Conservation (phyloP, 208 protist genomes). For the Trypanosoma scelopori region DNA sequence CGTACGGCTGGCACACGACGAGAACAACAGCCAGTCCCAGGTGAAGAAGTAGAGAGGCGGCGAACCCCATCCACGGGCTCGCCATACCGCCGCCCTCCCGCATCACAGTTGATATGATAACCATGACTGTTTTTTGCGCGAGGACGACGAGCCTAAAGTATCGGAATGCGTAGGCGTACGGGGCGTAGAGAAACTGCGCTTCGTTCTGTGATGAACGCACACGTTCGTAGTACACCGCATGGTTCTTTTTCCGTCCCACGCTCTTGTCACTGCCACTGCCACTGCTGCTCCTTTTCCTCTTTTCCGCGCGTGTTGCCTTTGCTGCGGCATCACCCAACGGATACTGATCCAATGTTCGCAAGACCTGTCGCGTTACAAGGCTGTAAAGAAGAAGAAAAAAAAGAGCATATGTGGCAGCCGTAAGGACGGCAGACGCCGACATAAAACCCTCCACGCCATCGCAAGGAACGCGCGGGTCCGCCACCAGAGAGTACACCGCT, state of each 20-base stretch:
- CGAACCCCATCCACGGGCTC: constrained; percentile 23
- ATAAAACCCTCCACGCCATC: constrained; percentile 15
- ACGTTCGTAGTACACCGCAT: constrained; percentile 18
- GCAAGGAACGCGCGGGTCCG: constrained; percentile 9
- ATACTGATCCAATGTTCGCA: constrained; percentile 18
- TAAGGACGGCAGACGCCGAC: constrained; percentile 9
- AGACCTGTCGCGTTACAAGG: constrained; percentile 14
- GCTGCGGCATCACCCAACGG: constrained; percentile 5
- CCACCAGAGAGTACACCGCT: not conserved
- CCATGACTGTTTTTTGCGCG: constrained; percentile 28
- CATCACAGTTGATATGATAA: constrained; percentile 23
- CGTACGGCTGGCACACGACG: constrained; percentile 20
- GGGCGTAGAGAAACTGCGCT: constrained; percentile 32
- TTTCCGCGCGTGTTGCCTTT: not conserved
- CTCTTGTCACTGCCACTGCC: not conserved
- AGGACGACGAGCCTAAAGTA: constrained; percentile 34
- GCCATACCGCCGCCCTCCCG: constrained; percentile 13
- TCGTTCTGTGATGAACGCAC: constrained; percentile 30
- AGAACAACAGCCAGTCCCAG: constrained; percentile 4
- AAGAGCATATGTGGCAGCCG: constrained; percentile 5
- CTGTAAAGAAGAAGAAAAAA: constrained; percentile 26
- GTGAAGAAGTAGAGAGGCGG: constrained; percentile 18
- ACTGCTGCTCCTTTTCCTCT: not conserved
- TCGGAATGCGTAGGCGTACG: constrained; percentile 22
- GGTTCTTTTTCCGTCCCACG: not conserved